A percentile compares a stretch with the other conserved stretches of the same genome.
phyloP scores from a whole-genome alignment of 2,329 filamentous ascomycete genomes.

The Escovopsis sp. region DNA sequence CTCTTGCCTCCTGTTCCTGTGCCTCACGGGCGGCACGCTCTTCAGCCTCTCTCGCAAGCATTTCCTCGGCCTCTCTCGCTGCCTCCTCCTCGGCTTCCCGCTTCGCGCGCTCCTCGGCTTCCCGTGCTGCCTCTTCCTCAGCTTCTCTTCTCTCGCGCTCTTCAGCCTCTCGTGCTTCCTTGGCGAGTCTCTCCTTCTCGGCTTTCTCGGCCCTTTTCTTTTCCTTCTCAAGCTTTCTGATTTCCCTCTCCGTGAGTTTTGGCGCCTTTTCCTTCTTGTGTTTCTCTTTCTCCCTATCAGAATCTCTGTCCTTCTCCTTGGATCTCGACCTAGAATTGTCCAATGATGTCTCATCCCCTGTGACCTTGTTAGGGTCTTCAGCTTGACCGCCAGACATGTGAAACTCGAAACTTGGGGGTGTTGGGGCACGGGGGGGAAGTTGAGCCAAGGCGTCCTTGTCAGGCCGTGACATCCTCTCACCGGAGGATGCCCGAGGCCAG shows the following conservation, averaged over 20 bases:
- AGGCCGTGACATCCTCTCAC: slow-evolving; percentile 31
- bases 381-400: slow-evolving; percentile 21
- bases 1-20: not conserved
- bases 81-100: slow-evolving; percentile 3
- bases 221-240: slow-evolving; percentile 35
- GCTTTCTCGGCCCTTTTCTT: slow-evolving; percentile 28
- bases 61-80: slow-evolving; percentile 3
- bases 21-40: slow-evolving; percentile 4
- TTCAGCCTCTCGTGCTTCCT: slow-evolving; percentile 16
- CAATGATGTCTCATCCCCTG: slow-evolving; percentile 21
- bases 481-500: slow-evolving; percentile 29
- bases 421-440: slow-evolving; percentile 32
- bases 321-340: slow-evolving; percentile 24
- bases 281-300: slow-evolving; percentile 18
- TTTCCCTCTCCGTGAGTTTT: slow-evolving; percentile 35
- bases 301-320: slow-evolving; percentile 27
- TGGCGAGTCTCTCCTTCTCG: slow-evolving; percentile 18
- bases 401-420: slow-evolving; percentile 31
- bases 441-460: slow-evolving; percentile 24
- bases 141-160: slow-evolving; percentile 16
- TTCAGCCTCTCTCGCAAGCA: slow-evolving; percentile 1
- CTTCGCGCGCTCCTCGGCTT: slow-evolving; percentile 4
- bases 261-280: slow-evolving; percentile 24
- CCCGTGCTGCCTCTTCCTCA: slow-evolving; percentile 15
- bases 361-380: slow-evolving; percentile 22